Evolutionary conservation across 495 filamentous ascomycete species (phyloP).

Genomic region (Entonaema liquescens): DNA sequence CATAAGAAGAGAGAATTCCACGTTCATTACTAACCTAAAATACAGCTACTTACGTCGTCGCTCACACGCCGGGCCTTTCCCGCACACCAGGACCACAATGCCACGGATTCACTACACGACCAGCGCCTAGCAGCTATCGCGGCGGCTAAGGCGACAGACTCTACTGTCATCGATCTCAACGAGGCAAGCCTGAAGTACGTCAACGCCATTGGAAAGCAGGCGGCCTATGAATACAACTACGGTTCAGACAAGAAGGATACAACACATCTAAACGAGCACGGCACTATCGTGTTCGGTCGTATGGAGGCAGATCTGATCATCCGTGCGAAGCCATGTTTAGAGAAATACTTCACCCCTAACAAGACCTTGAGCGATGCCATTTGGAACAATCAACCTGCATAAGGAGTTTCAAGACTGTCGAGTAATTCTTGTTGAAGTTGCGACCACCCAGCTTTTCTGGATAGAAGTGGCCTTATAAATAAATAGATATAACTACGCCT

Average conservation of each 20-base stretch:
- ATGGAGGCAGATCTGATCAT: constrained; percentile 55
- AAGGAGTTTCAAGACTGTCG: neutral
- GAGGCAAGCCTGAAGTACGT: constrained; percentile 52
- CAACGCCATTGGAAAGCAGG: constrained; percentile 54
- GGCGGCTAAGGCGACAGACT: constrained; percentile 44
- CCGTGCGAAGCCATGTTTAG: constrained; percentile 32
- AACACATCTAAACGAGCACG: constrained; percentile 58
- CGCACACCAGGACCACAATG: constrained; percentile 43
- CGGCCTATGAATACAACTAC: constrained; percentile 54
- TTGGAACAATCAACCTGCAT: constrained; percentile 45
- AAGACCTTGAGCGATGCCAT: constrained; percentile 46
- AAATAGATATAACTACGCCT: constrained; percentile 9
- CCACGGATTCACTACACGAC: constrained; percentile 52
- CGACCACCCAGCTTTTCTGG: neutral
- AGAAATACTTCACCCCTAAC: constrained; percentile 43
- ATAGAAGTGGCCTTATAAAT: neutral
- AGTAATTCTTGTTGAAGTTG: constrained; percentile 2
- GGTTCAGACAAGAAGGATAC: constrained; percentile 46
- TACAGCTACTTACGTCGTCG: constrained; percentile 50
- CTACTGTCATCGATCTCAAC: constrained; percentile 56
- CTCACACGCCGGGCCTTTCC: constrained; percentile 54
- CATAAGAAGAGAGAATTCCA: neutral
- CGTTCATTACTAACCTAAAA: neutral
- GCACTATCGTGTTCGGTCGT: constrained; percentile 57
- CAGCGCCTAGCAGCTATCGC: constrained; percentile 51